Base-by-base conservation (phyloP, 2,329 filamentous ascomycete species). In the Thelonectria olida region DNA sequence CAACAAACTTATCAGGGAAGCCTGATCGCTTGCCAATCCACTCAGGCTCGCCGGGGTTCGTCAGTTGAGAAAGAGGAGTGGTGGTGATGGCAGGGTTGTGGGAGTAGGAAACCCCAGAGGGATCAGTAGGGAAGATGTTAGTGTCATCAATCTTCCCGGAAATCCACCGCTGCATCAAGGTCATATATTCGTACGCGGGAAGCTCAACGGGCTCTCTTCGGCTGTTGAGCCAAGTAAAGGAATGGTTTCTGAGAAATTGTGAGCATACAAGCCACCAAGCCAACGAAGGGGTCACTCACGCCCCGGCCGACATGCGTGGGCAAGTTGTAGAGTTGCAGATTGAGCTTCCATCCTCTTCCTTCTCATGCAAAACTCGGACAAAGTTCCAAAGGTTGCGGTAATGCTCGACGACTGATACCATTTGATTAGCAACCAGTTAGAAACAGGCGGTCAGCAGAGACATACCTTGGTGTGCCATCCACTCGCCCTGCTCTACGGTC, bases 101-200 rank as follows among this genome's bases (percentile, higher is more conserved):
- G 44, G 88, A 82, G 67, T 86, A 89, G 17, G 90, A 91, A 49
- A 91, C 84, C 42, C 87, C 86, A 38, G 90, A 87, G 7, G 90
- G 88, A 71, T 96, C 93, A 41, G 93, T 97, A 6, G 95, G 95
- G 80, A 98, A 97, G 79, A 97, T 92, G 74, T 87, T 86, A 50
- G 88, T 88, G 76, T 98, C 94, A 72, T 96, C 92, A 66, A 97
- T 93, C 81, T 98, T 98, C 79, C 93, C 93, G 27, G 92, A 92
- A 75, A 98, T 97, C 94, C 95, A 98, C 73, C 95, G 92, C 80
- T 97, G 94, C 76, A 98, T 96, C 23, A 97, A 88, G 68, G 92
- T 93, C 80, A 97, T 96, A 80, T 98, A 98, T 77, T 96, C 93
- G 64, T 90, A 90, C 7, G 95, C 95, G 4, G 95, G 93, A 41